Evolutionary conservation across 495 filamentous ascomycete species (phyloP).

Genomic region (Penicillium roqueforti): DNA sequence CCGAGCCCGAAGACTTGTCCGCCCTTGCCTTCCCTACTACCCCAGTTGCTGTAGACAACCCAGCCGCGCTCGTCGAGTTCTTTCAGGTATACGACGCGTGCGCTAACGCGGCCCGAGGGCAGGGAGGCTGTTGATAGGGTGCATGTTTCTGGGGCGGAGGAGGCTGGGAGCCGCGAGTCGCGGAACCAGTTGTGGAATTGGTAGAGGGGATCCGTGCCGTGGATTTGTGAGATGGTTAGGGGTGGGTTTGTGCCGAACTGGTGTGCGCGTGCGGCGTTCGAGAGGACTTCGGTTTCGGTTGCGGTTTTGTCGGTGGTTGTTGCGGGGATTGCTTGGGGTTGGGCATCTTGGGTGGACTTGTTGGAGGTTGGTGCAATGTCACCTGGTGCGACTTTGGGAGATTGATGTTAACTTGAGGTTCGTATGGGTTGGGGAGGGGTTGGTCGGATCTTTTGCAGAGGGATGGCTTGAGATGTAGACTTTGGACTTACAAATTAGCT

Average conservation of each 20-base stretch:
- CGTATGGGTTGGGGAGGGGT: background rate
- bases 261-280: conserved; percentile 42
- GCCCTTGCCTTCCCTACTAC: conserved; percentile 51
- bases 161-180: conserved; percentile 54
- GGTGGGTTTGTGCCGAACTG: conserved; percentile 47
- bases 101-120: conserved; percentile 77
- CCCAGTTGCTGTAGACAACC: conserved; percentile 91
- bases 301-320: background rate
- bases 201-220: conserved; percentile 54
- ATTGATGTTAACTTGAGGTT: conserved; percentile 17
- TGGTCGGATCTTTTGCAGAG: background rate
- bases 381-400: conserved; percentile 39
- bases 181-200: conserved; percentile 90
- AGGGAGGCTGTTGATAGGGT: conserved; percentile 81
- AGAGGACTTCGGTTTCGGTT: conserved; percentile 34
- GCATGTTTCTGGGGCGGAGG: conserved; percentile 68
- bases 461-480: background rate
- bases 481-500: conserved; percentile 41
- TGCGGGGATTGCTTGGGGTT: conserved; percentile 56
- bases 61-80: conserved; percentile 68
- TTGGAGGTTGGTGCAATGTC: conserved; percentile 32
- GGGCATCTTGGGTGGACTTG: conserved; percentile 27
- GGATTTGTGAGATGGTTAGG: conserved; percentile 39
- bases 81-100: conserved; percentile 88
- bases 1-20: conserved; percentile 37